Base-by-base conservation (phyloP, 2,329 filamentous ascomycete species). In the Diaporthe nobilis region DNA sequence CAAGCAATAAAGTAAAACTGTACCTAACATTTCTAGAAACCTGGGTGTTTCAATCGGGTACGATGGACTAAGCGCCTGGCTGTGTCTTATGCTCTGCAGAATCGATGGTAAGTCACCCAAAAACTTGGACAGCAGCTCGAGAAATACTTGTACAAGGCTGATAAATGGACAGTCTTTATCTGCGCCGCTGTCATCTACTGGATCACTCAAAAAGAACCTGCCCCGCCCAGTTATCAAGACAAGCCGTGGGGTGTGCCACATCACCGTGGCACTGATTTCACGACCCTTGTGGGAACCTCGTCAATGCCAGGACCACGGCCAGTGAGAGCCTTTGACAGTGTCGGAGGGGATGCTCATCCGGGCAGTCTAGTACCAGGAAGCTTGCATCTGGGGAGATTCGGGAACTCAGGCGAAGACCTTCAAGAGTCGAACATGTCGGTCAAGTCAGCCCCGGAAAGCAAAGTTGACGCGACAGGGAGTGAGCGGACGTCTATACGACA, bases 61-160 rank as follows among this genome's bases (percentile, higher is more conserved):
- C 42, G 28, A 65, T 34, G 61, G 61, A 15, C 39, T 49, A 13
- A 47, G 42, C 25, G 61, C 61, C 2, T 65, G 61, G 61, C 42
- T 65, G 20, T 65, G 61, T 44, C 61, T 65, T 20, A 65, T 65
- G 61, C 61, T 65, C 42, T 65, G 61, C 42, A 65, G 42, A 28
- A 49, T 65, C 12, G 61, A 65, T 34, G 42, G 61, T 49, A 65
- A 49, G 61, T 3, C 5, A 49, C 6, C 17, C 42, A 13, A n/a
- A 31, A 8, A 4, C 13, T 22, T 34, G 28, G 7, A 13, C 25
- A 12, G 8, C 8, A 31, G 7, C 39, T 25, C 17, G 10, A 49
- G 6, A 34, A n/a, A 15, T 7, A 15, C n/a, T n/a, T 20, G 5
- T 47, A 4, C 15, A 3, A 49, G 49, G 25, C 61, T 65, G 20